Base-by-base conservation (phyloP, 306 rosid species). In the Mucuna pruriens region DNA sequence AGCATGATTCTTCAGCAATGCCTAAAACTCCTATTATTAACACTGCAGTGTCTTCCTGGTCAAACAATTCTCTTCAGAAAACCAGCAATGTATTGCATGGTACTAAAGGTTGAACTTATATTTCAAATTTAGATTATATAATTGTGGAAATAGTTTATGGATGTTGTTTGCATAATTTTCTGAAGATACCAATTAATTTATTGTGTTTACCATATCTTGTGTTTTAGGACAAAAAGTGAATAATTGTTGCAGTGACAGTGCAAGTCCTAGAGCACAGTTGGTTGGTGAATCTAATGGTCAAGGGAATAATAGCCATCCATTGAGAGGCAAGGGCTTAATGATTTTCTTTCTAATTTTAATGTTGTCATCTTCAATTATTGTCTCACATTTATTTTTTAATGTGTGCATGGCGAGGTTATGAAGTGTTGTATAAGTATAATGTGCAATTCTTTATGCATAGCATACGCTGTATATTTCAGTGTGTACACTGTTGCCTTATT, bases 161-260 rank as follows among this genome's bases (percentile, higher is more conserved):
- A 51, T 60, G 9, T 49, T 31, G 2, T 66, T 69, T 29, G 25
- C 44, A 58, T 48, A n/a, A 4, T 75, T 75, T 38, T 8, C 39
- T 22, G 44, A n/a, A 71, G 49, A 71, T 79, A 22, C 65, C 39
- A 51, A 62, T 67, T 57, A 42, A 45, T 75, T 74, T 49, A 15
- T 68, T 36, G 63, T 70, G 79, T 42, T 60, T 78, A 25, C 54
- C 40, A 58, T 33, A 2, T 81, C 39, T 34, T 54, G 60, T 79
- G 39, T 72, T 80, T 86, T 87, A 89, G 97, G 75, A 29, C 85
- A 88, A 76, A 84, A 86, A 60, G 80, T n/a, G 65, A 92, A 92
- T 86, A 91, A 92, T 77, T 82, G 93, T 84, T 89, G 97, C 86
- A 92, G 97, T 81, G 89, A 92, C 85, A 78, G 83, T 61, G 97